Evolutionary conservation across 441 rosid species (phyloP), one percentile per base, ranked within the genome.

Genomic region (Pelargonium myrrhifolium): DNA sequence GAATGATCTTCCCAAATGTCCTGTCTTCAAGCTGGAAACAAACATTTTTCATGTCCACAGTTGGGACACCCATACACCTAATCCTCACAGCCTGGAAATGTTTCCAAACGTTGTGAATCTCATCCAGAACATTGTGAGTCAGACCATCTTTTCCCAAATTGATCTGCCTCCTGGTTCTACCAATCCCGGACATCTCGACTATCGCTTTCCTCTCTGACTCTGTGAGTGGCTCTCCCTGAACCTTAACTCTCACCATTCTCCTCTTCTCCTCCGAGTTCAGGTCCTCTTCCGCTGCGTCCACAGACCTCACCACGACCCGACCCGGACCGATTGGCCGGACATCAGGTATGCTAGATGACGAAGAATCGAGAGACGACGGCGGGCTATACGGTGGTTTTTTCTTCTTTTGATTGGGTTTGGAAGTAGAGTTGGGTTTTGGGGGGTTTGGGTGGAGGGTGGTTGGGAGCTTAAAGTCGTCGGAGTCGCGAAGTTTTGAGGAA

Each of bases 71-170:
- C 37, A 94, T 83, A 72, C 97, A 89, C 84, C 81, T 89, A 59
- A 93, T 78, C 75, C 99, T 86, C 64, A 89, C 90, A 3, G 92
- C 93, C 79, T 91, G 97, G 21, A 74, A 73, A 71, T 76, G 85
- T 76, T 79, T 84, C 97, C 97, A 94, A 45, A 88, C 87, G 71
- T 87, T 89, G 76, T 88, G 88, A 45, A 92, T 87, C 67, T 89
- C 96, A 79, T 91, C 86, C 66, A 91, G 76, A 97, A 94, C 91
- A 69, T 91, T 94, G 75, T 94, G 97, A 40, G 97, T 94, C 78
- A 91, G 86, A 59, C 96, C 97, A 79, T 91, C 97, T 82, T 97
- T 77, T 71, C 99, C 97, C 60, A 88, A 75, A 78, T 93, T 87
- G 56, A 91, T 73, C 69, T 91, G 99, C 64, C 81, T 76, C 69